Conservation (phyloP, 345 rosid species). For the Limnanthes douglasii region DNA sequence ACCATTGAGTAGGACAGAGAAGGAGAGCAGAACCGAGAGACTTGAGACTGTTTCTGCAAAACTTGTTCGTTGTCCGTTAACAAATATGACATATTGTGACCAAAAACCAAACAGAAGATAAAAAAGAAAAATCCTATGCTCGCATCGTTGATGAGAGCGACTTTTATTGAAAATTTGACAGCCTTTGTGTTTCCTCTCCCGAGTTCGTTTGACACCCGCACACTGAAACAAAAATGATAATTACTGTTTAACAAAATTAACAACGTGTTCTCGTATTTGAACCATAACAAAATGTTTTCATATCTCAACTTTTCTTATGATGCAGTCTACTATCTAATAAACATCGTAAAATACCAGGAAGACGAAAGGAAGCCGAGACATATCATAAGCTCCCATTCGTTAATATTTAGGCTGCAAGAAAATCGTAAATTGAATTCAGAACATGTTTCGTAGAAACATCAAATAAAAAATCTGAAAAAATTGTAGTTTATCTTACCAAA, state of each 20-base stretch:
- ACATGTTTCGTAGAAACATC: background rate
- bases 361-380: conserved; percentile 22
- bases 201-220: conserved; percentile 31
- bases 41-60: conserved; percentile 12
- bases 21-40: conserved; percentile 22
- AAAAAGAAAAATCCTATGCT: conserved; percentile 16
- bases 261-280: background rate
- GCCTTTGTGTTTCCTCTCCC: conserved; percentile 26
- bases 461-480: background rate
- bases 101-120: conserved; percentile 16
- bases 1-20: conserved; percentile 25
- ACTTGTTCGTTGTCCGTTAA: conserved; percentile 19
- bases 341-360: conserved; percentile 10
- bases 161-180: conserved; percentile 21
- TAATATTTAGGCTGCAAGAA: conserved; percentile 22
- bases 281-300: background rate
- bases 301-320: background rate
- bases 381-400: conserved; percentile 18
- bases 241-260: background rate
- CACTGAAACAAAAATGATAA: conserved; percentile 9
- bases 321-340: too few species aligned
- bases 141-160: conserved; percentile 7
- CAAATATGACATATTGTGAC: conserved; percentile 11
- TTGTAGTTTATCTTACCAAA: conserved; percentile 10
- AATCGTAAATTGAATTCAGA: background rate